Conservation (phyloP, 2,329 filamentous ascomycete genomes). For the Talaromyces sp. region DNA sequence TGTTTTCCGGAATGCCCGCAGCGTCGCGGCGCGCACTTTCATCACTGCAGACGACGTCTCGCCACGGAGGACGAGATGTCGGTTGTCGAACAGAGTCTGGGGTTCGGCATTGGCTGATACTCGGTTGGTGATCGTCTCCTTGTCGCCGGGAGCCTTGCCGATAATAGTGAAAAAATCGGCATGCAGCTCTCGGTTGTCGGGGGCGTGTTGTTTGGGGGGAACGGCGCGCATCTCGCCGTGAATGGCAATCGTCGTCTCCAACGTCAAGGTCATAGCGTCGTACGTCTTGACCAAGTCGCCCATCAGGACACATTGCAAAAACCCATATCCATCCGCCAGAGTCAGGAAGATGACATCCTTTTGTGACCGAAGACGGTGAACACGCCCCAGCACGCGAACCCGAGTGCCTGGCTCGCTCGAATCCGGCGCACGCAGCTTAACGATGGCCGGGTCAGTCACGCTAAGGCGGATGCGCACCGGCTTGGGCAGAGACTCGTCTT, state of each 20-base stretch:
- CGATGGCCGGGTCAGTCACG: constrained; percentile 57
- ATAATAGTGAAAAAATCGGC: constrained; percentile 84
- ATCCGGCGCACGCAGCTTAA: constrained; percentile 50
- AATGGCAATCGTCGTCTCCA: constrained; percentile 81
- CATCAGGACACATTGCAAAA: constrained; percentile 76
- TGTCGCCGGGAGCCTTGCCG: constrained; percentile 73
- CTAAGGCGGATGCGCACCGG: constrained; percentile 71
- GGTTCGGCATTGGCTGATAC: constrained; percentile 64
- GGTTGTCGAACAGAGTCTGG: constrained; percentile 71
- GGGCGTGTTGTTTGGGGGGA: constrained; percentile 70
- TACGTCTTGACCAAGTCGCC: constrained; percentile 87
- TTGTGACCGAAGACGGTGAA: constrained; percentile 75
- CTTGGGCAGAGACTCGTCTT: constrained; percentile 68
- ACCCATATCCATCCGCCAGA: constrained; percentile 77
- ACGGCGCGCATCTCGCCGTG: constrained; percentile 79
- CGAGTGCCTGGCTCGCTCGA: constrained; percentile 62
- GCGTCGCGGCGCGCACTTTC: constrained; percentile 75
- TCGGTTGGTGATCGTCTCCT: constrained; percentile 86
- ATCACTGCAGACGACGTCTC: constrained; percentile 80
- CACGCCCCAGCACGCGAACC: constrained; percentile 74
- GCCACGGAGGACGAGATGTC: constrained; percentile 79
- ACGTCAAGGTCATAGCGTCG: constrained; percentile 77
- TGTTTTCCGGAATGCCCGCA: constrained; percentile 71
- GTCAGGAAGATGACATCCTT: constrained; percentile 83
- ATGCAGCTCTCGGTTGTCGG: constrained; percentile 79